Base-by-base conservation (phyloP, 352 stramenopile species). In the Saprolegnia diclina region DNA sequence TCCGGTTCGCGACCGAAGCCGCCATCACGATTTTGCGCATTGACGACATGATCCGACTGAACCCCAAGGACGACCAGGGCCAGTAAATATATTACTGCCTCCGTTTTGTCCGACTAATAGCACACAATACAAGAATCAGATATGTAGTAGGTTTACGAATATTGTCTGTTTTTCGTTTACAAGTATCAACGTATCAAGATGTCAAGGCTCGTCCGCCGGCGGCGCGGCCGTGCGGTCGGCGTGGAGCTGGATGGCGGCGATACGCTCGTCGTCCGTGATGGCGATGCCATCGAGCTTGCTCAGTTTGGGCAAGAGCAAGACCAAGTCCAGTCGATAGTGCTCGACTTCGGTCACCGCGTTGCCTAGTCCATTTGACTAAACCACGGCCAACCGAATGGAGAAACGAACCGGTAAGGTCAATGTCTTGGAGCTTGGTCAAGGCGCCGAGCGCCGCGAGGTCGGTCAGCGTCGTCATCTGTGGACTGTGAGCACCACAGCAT, bases 11-110 rank as follows among this genome's bases (percentile, higher is more conserved):
- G 21, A 99, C 96, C 5, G 97, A 99, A 73, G 97, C 97, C 40
- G 97, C 97, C 53, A 99, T 99, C 81, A 99, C 97, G 40, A 99
- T 99, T 85, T 77, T 99, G 67, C 90, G 97, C 79, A 99, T 99
- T 79, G 97, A 99, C 85, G 97, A 99, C 83, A 91, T 97, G 77
- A 99, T 99, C 76, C 98, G 96, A 74, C 82, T 99, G 63, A 96
- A 96, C 82, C 86, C 84, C 37, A 94, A 94, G 80, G 81, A 94
- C 57, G 50, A 72, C 22, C 72, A 75, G 55, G 75, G 89, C 70
- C 83, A 93, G 73, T 94, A 91, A 77, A 61, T 32, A 26, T 35
- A 5, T 35, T 2, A 5, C 29, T 6, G 29, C 29, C 29, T 35
- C 29, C 29, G 67, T 57, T 71, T 64, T 63, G 55, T 72, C 71